phyloP scores from a whole-genome alignment of 2,329 filamentous ascomycete species.

The Colletotrichum sp. region DNA sequence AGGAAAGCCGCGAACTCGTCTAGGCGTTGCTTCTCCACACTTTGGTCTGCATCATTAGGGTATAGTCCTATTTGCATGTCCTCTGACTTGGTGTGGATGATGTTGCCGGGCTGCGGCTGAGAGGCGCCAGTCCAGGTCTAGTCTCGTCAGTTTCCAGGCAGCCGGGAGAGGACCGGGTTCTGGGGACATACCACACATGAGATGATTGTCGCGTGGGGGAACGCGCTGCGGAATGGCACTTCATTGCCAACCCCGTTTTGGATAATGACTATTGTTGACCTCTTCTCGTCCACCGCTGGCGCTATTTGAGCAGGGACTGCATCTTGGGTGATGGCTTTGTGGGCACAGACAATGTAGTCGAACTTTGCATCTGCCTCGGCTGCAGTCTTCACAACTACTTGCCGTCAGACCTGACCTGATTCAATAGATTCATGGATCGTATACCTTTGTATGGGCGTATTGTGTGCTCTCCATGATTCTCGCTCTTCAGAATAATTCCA shows the following conservation, averaged over 20 bases:
- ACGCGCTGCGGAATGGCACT: slow-evolving; percentile 52
- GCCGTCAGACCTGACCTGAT: neutral
- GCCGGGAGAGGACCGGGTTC: neutral
- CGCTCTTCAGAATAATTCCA: slow-evolving; percentile 59
- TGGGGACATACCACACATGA: slow-evolving; percentile 55
- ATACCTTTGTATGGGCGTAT: slow-evolving; percentile 51
- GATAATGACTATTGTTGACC: slow-evolving; percentile 61
- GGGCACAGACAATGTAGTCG: slow-evolving; percentile 62
- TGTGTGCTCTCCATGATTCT: slow-evolving; percentile 59
- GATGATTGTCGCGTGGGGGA: slow-evolving; percentile 57
- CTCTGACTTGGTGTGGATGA: slow-evolving; percentile 57
- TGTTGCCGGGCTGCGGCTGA: slow-evolving; percentile 52
- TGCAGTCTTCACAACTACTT: slow-evolving; percentile 47
- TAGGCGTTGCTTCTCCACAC: slow-evolving; percentile 41
- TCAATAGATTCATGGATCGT: neutral
- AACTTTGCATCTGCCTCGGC: slow-evolving; percentile 50
- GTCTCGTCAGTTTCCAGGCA: neutral
- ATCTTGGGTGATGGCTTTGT: slow-evolving; percentile 55
- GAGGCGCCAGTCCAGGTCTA: slow-evolving; percentile 58
- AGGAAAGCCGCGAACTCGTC: slow-evolving; percentile 45
- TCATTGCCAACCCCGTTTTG: slow-evolving; percentile 69
- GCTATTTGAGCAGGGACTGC: slow-evolving; percentile 36
- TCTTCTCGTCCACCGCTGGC: slow-evolving; percentile 38
- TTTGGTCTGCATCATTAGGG: slow-evolving; percentile 35
- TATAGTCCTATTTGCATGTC: slow-evolving; percentile 61